phyloP scores from a whole-genome alignment of 1,284 basidiomycete genomes.

The Vanrija humicola region DNA sequence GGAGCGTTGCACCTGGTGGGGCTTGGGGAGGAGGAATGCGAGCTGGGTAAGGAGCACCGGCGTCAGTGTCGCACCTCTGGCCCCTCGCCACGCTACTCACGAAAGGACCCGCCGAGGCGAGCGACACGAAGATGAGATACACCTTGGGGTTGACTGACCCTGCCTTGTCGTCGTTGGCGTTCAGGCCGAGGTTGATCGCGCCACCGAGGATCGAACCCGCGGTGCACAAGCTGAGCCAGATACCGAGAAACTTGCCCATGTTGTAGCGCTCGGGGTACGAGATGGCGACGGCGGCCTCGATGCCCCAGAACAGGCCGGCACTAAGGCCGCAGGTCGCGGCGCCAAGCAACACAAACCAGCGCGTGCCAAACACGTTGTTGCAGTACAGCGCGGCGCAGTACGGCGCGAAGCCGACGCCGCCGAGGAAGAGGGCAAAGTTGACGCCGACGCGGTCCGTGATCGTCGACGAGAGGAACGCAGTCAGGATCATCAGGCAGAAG shows the following conservation, averaged over 20 bases:
- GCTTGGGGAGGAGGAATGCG: neutral
- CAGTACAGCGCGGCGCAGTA: slow-evolving; percentile 36
- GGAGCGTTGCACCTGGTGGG: neutral
- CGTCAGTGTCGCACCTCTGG: neutral
- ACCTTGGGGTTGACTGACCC: neutral
- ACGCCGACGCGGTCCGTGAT: neutral
- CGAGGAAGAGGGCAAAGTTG: neutral
- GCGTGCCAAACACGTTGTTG: slow-evolving; percentile 22
- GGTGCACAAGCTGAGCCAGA: slow-evolving; percentile 30
- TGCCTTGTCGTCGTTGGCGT: slow-evolving; percentile 18
- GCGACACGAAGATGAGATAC: slow-evolving; percentile 33
- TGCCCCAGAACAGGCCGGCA: slow-evolving; percentile 39
- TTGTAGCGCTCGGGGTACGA: slow-evolving; percentile 29
- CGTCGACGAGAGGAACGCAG: neutral
- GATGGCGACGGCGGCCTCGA: slow-evolving; percentile 23
- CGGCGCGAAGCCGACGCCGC: slow-evolving; percentile 24
- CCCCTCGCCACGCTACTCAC: slow-evolving; percentile 38
- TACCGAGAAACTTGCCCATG: slow-evolving; percentile 30
- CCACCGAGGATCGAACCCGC: slow-evolving; percentile 34
- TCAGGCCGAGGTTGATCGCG: slow-evolving; percentile 33
- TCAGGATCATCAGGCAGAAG: slow-evolving; percentile 27
- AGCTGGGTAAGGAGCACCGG: neutral
- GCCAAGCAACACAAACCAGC: slow-evolving; percentile 32
- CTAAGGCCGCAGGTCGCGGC: slow-evolving; percentile 29
- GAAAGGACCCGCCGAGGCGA: slow-evolving; percentile 27